phyloP scores from a whole-genome alignment of 805 yeast species.

The Ogataea pini region DNA sequence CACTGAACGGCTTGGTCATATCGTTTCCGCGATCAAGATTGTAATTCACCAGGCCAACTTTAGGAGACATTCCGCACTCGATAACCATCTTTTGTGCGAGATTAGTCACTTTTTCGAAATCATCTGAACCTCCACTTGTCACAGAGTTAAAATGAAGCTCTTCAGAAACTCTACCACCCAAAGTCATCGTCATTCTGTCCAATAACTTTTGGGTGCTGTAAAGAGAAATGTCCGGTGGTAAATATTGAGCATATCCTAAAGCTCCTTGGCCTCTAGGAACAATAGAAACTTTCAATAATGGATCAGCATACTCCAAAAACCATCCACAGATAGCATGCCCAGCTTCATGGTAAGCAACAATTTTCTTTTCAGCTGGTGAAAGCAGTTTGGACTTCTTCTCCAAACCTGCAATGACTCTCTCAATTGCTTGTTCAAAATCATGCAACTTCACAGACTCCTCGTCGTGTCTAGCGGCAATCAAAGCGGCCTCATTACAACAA shows the following conservation, averaged over 20 bases:
- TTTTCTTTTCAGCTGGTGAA: slow-evolving; percentile 75
- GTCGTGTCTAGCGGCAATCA: slow-evolving; percentile 83
- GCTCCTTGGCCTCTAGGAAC: slow-evolving; percentile 96
- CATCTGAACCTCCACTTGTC: slow-evolving; percentile 91
- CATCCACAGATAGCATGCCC: slow-evolving; percentile 97
- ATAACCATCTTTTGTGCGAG: slow-evolving; percentile 91
- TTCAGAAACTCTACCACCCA: slow-evolving; percentile 92
- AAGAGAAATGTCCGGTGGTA: slow-evolving; percentile 86
- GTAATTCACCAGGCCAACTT: slow-evolving; percentile 62
- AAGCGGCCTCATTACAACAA: slow-evolving; percentile 91
- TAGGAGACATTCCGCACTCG: slow-evolving; percentile 82
- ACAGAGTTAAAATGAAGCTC: slow-evolving; percentile 85
- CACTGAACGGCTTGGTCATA: slow-evolving; percentile 67
- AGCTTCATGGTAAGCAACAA: slow-evolving; percentile 94
- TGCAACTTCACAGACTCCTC: slow-evolving; percentile 58
- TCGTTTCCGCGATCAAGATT: slow-evolving; percentile 51
- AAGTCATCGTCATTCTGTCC: slow-evolving; percentile 90
- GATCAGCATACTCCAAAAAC: slow-evolving; percentile 86
- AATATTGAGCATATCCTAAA: slow-evolving; percentile 91
- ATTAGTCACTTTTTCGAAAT: slow-evolving; percentile 85
- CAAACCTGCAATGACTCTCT: slow-evolving; percentile 92
- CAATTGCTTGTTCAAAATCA: slow-evolving; percentile 91
- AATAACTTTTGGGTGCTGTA: slow-evolving; percentile 71
- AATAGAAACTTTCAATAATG: slow-evolving; percentile 87
- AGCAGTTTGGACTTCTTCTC: slow-evolving; percentile 82